These are phyloP conservation scores for Euphrasia arctica DNA, from an alignment of 305 asterid genomes.

Conservation along the genomic window DNA sequence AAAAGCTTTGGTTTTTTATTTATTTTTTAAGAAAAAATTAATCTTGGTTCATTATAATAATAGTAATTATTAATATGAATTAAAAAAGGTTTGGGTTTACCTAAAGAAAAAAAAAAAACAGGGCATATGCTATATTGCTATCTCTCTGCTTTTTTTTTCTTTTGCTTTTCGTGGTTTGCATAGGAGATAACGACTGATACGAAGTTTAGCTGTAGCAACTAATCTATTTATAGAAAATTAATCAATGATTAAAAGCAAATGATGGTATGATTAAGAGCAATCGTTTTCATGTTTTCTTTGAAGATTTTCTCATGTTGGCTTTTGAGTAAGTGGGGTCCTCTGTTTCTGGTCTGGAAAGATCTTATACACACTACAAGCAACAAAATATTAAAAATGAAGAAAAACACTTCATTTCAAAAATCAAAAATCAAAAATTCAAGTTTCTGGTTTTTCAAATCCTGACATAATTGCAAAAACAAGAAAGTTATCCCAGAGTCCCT, in stretches of 20 bases:
- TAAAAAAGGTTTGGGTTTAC: not conserved
- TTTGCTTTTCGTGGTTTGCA: not conserved
- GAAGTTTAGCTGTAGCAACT: not conserved
- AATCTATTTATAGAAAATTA: not conserved
- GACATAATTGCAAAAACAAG: no score
- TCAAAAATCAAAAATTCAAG: no score
- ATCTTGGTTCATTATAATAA: no score
- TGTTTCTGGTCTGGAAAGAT: no score
- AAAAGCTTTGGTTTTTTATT: not conserved
- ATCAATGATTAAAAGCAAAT: not conserved
- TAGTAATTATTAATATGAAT: not conserved
- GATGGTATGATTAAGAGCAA: not conserved
- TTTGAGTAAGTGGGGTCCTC: not conserved
- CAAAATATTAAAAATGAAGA: no score
- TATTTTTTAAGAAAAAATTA: not conserved
- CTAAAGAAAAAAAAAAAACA: not conserved
- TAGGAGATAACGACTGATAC: not conserved
- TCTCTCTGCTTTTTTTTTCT: not conserved
- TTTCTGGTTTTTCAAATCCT: no score
- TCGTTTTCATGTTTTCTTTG: no score
- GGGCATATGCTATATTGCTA: not conserved
- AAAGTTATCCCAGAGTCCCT: no score
- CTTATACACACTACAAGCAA: no score
- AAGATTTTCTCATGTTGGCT: not conserved
- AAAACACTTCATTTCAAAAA: no score